A percentile compares a stretch with the other conserved stretches of the same genome.
phyloP scores from a whole-genome alignment of 257 asterid genomes.

The Solanum chiquidenum region DNA sequence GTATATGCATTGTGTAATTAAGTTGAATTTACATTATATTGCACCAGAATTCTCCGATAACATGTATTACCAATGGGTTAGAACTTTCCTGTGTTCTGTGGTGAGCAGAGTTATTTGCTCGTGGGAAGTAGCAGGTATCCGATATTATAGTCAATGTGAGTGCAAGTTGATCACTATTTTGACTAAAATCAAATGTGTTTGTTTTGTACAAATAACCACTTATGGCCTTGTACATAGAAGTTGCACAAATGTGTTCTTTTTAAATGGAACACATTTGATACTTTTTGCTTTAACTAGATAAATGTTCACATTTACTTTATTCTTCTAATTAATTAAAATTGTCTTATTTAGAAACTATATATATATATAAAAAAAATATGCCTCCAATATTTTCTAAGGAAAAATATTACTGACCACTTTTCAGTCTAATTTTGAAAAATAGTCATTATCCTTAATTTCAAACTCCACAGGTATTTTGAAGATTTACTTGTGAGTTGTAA shows the following conservation, averaged over 20 bases:
- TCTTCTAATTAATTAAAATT: too few species aligned
- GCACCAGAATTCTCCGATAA: neutral
- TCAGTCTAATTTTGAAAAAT: too few species aligned
- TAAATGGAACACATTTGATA: neutral
- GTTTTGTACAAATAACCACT: neutral
- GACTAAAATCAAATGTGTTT: neutral
- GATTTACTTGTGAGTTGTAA: neutral
- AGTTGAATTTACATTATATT: neutral
- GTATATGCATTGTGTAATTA: neutral
- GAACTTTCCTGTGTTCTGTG: neutral
- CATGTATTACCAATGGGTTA: neutral
- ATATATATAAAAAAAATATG: too few species aligned
- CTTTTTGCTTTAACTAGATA: too few species aligned
- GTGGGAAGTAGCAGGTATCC: neutral
- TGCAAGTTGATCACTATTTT: neutral
- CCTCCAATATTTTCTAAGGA: too few species aligned
- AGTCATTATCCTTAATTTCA: neutral
- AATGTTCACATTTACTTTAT: too few species aligned
- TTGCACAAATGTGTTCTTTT: neutral
- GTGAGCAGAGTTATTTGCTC: neutral
- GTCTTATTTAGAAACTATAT: too few species aligned
- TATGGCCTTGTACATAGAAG: neutral
- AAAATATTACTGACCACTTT: too few species aligned
- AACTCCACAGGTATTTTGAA: neutral
- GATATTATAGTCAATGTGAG: neutral